Conservation (phyloP, 805 yeast genomes). For the Kockiozyma suomiensis region DNA sequence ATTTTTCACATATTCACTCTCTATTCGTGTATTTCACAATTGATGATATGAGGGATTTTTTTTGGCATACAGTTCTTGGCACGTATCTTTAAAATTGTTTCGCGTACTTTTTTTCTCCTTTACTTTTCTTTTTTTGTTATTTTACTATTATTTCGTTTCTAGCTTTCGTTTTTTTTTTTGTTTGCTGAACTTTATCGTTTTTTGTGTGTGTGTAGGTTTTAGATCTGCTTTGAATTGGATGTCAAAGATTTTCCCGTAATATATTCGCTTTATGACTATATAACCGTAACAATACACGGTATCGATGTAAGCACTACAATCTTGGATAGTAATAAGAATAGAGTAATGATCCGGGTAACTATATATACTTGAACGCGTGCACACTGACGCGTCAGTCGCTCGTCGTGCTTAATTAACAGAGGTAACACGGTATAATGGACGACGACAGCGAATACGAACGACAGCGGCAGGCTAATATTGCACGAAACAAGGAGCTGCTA, state of each 20-base stretch:
- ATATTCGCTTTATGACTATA: neutral
- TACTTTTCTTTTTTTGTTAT: neutral
- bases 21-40: too few species aligned
- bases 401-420: neutral
- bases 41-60: too few species aligned
- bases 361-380: neutral
- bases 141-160: neutral
- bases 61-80: too few species aligned
- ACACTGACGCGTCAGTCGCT: neutral
- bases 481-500: constrained; percentile 75
- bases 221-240: constrained; percentile 7
- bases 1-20: neutral
- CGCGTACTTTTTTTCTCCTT: neutral
- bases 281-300: neutral
- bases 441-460: constrained; percentile 58
- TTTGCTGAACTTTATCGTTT: neutral
- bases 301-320: neutral
- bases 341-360: neutral
- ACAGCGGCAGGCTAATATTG: constrained; percentile 75
- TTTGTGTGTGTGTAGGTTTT: neutral
- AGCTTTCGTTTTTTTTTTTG: neutral
- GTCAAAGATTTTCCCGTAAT: neutral
- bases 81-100: neutral
- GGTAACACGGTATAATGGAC: neutral
- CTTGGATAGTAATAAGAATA: neutral